phyloP scores from a whole-genome alignment of 164 flowering plant genomes.

The Liquidambar formosana region DNA sequence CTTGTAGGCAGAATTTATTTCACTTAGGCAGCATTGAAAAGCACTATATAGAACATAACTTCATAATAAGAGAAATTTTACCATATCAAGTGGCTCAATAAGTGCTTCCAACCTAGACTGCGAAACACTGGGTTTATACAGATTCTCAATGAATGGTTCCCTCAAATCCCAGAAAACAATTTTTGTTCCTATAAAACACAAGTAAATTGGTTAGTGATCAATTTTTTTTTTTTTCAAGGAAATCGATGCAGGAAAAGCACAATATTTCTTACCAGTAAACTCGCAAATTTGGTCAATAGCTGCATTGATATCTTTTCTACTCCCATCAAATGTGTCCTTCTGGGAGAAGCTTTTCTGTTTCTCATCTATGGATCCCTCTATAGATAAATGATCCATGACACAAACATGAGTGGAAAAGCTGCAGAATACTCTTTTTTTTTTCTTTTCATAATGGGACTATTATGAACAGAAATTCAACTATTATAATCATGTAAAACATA shows the following conservation, averaged over 20 bases:
- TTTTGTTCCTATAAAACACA: constrained; percentile 72
- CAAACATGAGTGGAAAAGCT: neutral
- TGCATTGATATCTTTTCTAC: constrained; percentile 89
- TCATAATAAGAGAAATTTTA: constrained; percentile 29
- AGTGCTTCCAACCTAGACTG: constrained; percentile 81
- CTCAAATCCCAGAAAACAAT: constrained; percentile 91
- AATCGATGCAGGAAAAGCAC: neutral
- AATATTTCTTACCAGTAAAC: constrained; percentile 63
- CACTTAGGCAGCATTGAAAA: too few species aligned
- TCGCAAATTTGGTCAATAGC: constrained; percentile 90
- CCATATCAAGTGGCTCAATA: constrained; percentile 87
- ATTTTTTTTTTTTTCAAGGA: neutral
- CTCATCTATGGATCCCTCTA: constrained; percentile 50
- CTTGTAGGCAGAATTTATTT: neutral
- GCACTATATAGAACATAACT: neutral
- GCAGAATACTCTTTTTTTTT: too few species aligned
- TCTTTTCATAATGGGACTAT: neutral
- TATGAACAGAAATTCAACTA: neutral
- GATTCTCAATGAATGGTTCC: constrained; percentile 77
- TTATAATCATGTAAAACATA: neutral
- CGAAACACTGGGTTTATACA: constrained; percentile 80
- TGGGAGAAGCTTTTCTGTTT: constrained; percentile 46
- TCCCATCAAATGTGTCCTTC: constrained; percentile 80
- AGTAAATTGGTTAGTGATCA: neutral
- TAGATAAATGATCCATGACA: neutral